Evolutionary conservation across 345 rosid genomes (phyloP).

Genomic region (Zanthoxylum bungeanum): DNA sequence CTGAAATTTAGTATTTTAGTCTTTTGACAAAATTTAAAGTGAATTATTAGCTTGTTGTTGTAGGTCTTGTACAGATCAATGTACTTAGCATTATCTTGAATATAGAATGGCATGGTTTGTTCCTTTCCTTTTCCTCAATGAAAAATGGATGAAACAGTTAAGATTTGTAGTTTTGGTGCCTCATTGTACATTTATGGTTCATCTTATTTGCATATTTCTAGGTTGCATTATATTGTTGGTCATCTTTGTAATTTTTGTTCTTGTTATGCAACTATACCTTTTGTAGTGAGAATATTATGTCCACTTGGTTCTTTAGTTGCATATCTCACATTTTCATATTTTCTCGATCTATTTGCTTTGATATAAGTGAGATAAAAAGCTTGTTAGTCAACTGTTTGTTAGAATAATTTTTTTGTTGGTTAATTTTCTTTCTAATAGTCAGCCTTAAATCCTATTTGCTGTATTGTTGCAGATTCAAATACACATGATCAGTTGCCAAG

Average conservation of each 20-base stretch:
- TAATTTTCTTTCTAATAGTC: constrained; percentile 4
- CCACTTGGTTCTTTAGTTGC: background rate
- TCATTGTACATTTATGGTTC: background rate
- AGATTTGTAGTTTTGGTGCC: background rate
- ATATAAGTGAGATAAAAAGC: background rate
- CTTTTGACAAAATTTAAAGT: background rate
- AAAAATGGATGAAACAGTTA: background rate
- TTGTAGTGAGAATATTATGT: background rate
- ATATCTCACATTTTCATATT: background rate
- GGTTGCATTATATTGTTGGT: background rate
- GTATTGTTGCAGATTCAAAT: constrained; percentile 46
- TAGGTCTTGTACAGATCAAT: background rate
- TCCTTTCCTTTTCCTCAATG: background rate
- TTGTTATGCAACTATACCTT: background rate
- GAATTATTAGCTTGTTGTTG: background rate
- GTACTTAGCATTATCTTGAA: background rate
- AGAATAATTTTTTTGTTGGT: background rate
- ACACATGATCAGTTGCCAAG: constrained; percentile 42
- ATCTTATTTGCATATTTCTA: background rate
- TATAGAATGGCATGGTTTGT: background rate
- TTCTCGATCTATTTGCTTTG: background rate
- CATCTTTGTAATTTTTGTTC: background rate
- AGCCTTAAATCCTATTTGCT: constrained; percentile 17
- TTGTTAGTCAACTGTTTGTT: background rate
- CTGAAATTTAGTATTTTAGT: background rate